Percentiles rank a stretch among this genome's conserved stretches.
These are phyloP conservation scores for Trichoderma aggressivum DNA, from an alignment of 2,329 filamentous ascomycete genomes.

Conservation along the genomic window DNA sequence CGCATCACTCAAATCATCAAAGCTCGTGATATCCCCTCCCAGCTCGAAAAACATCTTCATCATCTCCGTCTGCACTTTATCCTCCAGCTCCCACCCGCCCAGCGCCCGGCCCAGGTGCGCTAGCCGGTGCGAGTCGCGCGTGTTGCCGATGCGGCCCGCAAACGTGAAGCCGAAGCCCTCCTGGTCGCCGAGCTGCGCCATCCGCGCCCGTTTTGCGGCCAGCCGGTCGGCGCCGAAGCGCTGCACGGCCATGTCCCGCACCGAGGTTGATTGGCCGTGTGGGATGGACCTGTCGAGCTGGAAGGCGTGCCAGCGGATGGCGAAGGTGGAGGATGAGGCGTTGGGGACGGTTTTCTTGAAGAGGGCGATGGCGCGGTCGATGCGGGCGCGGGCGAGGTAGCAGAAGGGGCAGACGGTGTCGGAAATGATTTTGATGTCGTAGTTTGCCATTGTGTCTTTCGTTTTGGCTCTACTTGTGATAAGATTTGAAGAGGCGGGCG, in stretches of 20 bases:
- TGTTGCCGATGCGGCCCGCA: constrained; percentile 69
- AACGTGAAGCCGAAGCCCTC: constrained; percentile 74
- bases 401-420: constrained; percentile 79
- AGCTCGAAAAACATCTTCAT: constrained; percentile 66
- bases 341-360: constrained; percentile 62
- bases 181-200: constrained; percentile 54
- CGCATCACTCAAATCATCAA: constrained; percentile 49
- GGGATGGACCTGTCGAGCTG: constrained; percentile 56
- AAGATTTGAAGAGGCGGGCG: not conserved
- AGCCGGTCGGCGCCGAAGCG: constrained; percentile 66
- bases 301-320: constrained; percentile 72
- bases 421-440: constrained; percentile 74
- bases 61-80: constrained; percentile 57
- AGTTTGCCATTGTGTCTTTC: constrained; percentile 58
- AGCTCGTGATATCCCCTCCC: constrained; percentile 60
- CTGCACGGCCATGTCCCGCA: constrained; percentile 50
- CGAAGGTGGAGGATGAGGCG: constrained; percentile 63
- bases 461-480: not conserved
- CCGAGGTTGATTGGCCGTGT: constrained; percentile 42
- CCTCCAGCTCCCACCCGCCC: constrained; percentile 45
- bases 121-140: constrained; percentile 74
- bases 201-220: constrained; percentile 53
- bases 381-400: constrained; percentile 74
- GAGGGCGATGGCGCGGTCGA: constrained; percentile 66
- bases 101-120: constrained; percentile 63